Evolutionary conservation across 2,329 filamentous ascomycete genomes (phyloP).

Genomic region (Alternaria incomplexa): DNA sequence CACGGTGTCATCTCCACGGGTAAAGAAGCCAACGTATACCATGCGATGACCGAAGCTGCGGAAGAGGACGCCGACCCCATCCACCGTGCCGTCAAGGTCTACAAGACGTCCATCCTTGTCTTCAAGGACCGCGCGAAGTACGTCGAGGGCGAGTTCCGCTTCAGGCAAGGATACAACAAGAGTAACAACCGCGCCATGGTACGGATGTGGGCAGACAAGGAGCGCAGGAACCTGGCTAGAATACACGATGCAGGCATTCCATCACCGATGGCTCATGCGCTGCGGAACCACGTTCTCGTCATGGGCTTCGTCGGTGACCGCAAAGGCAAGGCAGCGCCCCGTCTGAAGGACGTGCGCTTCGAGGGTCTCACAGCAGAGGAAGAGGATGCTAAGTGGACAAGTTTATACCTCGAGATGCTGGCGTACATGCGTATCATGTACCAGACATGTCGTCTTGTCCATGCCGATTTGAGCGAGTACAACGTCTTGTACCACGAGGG

Average conservation of each 20-base stretch:
- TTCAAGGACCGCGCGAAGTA: conserved; percentile 99
- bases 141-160: conserved; percentile 91
- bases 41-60: conserved; percentile 71
- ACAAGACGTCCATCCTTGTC: conserved; percentile 96
- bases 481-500: conserved; percentile 89
- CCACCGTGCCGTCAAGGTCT: conserved; percentile 94
- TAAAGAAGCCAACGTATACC: conserved; percentile 98
- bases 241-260: conserved; percentile 85
- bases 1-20: conserved; percentile 96
- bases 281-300: conserved; percentile 92
- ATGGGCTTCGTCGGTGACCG: conserved; percentile 92
- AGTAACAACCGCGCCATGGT: conserved; percentile 96
- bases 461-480: conserved; percentile 97
- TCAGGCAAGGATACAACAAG: conserved; percentile 90
- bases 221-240: conserved; percentile 90
- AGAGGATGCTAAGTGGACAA: conserved; percentile 72
- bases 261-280: conserved; percentile 84
- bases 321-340: conserved; percentile 85
- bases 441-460: conserved; percentile 87
- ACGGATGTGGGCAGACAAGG: conserved; percentile 98
- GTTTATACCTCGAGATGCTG: conserved; percentile 81
- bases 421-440: conserved; percentile 93
- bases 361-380: conserved; percentile 63
- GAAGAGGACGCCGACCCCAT: conserved; percentile 55
- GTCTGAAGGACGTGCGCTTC: conserved; percentile 85